These are phyloP conservation scores for Candida sphagnicola DNA, from an alignment of 805 yeast genomes.

Conservation along the genomic window DNA sequence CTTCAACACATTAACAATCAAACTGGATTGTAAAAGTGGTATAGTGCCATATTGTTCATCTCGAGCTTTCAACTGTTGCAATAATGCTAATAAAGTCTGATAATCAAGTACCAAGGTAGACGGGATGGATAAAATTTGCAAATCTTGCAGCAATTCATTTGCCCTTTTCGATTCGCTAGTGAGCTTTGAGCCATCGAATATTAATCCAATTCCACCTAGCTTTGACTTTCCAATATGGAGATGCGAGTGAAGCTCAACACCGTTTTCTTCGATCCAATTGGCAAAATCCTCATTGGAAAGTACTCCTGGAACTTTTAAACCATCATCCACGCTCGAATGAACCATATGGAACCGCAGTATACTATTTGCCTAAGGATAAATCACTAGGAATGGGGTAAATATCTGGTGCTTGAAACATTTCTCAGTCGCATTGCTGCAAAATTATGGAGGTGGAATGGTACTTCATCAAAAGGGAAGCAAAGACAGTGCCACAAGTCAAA, in stretches of 20 bases:
- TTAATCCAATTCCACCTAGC: slow-evolving; percentile 32
- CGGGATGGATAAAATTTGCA: slow-evolving; percentile 20
- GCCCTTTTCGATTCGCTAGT: not conserved
- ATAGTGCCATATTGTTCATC: slow-evolving; percentile 8
- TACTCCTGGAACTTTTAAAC: slow-evolving; percentile 9
- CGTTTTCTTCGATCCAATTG: slow-evolving; percentile 10
- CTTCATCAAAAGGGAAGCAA: too few species aligned
- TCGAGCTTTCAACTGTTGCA: slow-evolving; percentile 15
- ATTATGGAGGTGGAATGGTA: too few species aligned
- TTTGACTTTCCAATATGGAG: slow-evolving; percentile 16
- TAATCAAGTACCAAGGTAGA: slow-evolving; percentile 16
- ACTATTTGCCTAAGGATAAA: too few species aligned
- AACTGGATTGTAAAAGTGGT: slow-evolving; percentile 16
- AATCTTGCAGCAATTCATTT: slow-evolving; percentile 7
- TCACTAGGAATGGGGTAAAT: too few species aligned
- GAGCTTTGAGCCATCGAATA: slow-evolving; percentile 9
- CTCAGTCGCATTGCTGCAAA: too few species aligned
- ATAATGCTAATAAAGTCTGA: slow-evolving; percentile 13
- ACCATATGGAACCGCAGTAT: too few species aligned
- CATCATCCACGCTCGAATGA: too few species aligned
- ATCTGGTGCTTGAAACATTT: too few species aligned
- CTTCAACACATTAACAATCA: slow-evolving; percentile 17
- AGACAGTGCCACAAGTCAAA: too few species aligned
- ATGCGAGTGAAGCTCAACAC: slow-evolving; percentile 12
- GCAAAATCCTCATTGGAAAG: slow-evolving; percentile 5